Evolutionary conservation across 1,284 basidiomycete species (phyloP), one percentile per base, ranked within the genome.

Genomic region (Ganoderma lucidum): DNA sequence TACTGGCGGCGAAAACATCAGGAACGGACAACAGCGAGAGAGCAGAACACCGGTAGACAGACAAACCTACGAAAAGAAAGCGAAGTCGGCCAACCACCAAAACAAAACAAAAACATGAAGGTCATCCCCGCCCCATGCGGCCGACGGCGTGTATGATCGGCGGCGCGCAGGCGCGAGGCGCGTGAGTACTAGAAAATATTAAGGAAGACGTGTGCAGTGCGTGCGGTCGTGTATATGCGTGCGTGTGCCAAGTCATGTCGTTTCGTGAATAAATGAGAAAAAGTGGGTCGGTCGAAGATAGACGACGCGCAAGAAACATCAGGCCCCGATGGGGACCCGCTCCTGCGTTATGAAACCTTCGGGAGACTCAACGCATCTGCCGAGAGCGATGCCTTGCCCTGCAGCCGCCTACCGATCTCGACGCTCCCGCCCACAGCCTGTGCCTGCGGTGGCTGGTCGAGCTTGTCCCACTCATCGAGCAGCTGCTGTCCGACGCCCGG

Each of bases 401-500:
- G 64, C 44, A 71, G 55, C 4, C 71, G 70, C 35, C 72, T 67
- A 37, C 67, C 69, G 42, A 73, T 64, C 3, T 73, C 69, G 35
- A 69, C 69, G n/a, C 44, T 56, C 41, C 67, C 65, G 30, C 67
- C 37, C 55, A 68, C 42, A 4, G 71, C 61, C 41, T 69, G 28
- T 15, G 65, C 58, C 41, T 69, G 62, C n/a, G 65, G 70, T 48
- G 64, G 63, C 62, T 75, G 70, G 39, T 76, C 77, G 41, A 74
- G 73, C 72, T 75, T 76, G 62, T 87, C 83, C 96, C 96, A 97
- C 76, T 96, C 93, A 0, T 91, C 89, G 68, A 97, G 76, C 62
- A 98, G 80, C 74, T 82, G 83, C 69, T 89, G 84, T 6, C 94
- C 96, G 44, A 96, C 88, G n/a, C 78, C 78, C 1, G 96, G 95